Evolutionary conservation across 306 rosid species (phyloP), one percentile per base, ranked within the genome.

Genomic region (Acmispon strigosus): DNA sequence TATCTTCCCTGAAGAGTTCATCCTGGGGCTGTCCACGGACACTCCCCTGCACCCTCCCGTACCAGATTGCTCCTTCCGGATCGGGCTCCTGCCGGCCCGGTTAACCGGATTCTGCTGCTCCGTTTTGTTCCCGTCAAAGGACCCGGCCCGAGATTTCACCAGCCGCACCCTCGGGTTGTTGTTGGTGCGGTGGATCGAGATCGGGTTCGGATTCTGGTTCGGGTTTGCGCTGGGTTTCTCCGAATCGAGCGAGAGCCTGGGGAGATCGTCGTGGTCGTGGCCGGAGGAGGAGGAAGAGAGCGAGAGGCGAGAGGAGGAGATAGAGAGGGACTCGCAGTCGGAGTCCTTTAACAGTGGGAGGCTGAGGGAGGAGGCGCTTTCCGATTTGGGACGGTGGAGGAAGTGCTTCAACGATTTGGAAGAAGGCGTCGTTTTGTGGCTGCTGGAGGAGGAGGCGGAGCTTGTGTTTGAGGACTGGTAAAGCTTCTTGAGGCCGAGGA

Each of bases 1-100:
- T 44, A 95, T 89, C 66, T 95, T 95, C 3, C 99, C 99, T 0
- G 97, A 95, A 0, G 99, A 91, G 80, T 89, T 95, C 91, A 95
- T 85, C 43, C 99, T 78, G 1, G 99, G 99, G 61, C 96, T 89
- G 50, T 95, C 99, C 29, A 89, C 96, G 1, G 99, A 91, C 0
- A 81, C 95, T 14, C 99, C 99, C 52, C 96, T 78, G 77, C 88
- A 83, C 10, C 69, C 73, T 10, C 69, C 81, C 22, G 80, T 67
- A 10, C 66, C 17, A 0, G 84, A 69, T 44, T 80, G 81, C 10
- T 78, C 85, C 0, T 61, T 32, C 16, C 89, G 86, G 32, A 86
- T 82, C 62, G 94, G 88, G 19, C 95, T 94, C 66, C 96, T 17
- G 0, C 95, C 96, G 0, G 20, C 74, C 32, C 96, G 66, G 3